Evolutionary conservation across 2,329 filamentous ascomycete genomes (phyloP).

Genomic region (Amphichorda felina): DNA sequence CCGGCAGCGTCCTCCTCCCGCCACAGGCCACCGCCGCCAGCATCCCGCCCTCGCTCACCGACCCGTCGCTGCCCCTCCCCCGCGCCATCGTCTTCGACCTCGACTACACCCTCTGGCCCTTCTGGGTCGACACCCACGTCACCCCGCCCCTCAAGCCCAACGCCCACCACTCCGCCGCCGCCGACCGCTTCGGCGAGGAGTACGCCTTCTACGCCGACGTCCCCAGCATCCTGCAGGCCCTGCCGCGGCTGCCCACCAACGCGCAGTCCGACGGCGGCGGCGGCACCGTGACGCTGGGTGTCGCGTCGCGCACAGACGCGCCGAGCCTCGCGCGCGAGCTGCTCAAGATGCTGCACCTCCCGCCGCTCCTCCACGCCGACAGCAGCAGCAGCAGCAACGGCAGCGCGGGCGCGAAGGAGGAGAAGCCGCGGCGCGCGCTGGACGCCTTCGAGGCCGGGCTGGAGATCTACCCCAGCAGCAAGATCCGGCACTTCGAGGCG

Average conservation of each 20-base stretch:
- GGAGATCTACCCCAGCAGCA: conserved; percentile 65
- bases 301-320: conserved; percentile 71
- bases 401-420: conserved; percentile 6
- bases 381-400: conserved; percentile 9
- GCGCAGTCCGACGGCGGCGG: background rate
- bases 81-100: conserved; percentile 86
- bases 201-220: conserved; percentile 64
- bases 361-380: conserved; percentile 15
- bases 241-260: conserved; percentile 17
- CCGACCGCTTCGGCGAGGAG: conserved; percentile 46
- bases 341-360: conserved; percentile 59
- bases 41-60: conserved; percentile 30
- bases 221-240: conserved; percentile 52
- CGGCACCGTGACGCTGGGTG: conserved; percentile 41
- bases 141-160: conserved; percentile 53
- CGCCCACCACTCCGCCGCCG: conserved; percentile 27
- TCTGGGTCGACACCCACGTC: conserved; percentile 94
- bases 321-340: conserved; percentile 73
- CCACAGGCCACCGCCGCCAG: too few relatives aligned
- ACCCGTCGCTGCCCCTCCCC: conserved; percentile 56
- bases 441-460: conserved; percentile 48
- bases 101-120: conserved; percentile 98
- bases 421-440: conserved; percentile 14
- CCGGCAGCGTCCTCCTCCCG: conserved; percentile 4
- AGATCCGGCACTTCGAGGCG: conserved; percentile 73